Evolutionary conservation across 148 eudicot species (phyloP).

Genomic region (Chenopodium berlandieri): DNA sequence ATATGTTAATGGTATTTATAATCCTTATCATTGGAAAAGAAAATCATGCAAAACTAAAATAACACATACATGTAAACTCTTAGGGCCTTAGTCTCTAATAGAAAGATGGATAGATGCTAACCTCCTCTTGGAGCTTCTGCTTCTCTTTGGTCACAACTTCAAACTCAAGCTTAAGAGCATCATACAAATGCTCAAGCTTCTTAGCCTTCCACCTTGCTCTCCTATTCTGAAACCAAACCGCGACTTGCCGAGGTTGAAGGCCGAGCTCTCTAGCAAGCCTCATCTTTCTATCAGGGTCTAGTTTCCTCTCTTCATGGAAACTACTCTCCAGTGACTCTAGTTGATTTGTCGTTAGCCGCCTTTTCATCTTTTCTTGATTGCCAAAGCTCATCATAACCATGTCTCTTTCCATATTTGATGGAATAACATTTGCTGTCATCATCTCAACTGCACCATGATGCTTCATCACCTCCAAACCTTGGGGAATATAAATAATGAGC

Average conservation of each 20-base stretch:
- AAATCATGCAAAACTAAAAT: too few species aligned
- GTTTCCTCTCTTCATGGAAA: constrained; percentile 71
- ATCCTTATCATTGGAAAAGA: too few species aligned
- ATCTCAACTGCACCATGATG: constrained; percentile 14
- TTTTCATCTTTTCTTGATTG: constrained; percentile 49
- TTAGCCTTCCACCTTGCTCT: constrained; percentile 81
- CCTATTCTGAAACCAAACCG: constrained; percentile 83
- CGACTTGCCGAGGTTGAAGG: constrained; percentile 68
- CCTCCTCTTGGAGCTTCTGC: constrained; percentile 72
- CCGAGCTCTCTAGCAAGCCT: constrained; percentile 65
- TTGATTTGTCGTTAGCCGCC: constrained; percentile 54
- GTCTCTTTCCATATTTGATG: not conserved
- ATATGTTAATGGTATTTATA: too few species aligned
- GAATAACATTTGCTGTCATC: not conserved
- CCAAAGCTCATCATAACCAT: not conserved
- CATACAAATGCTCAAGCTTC: constrained; percentile 72
- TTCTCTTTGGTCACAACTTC: constrained; percentile 56
- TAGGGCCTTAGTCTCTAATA: too few species aligned
- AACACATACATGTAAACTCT: too few species aligned
- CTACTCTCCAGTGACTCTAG: constrained; percentile 63
- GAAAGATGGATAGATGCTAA: constrained; percentile 7
- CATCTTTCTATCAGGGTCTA: constrained; percentile 72
- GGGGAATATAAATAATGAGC: not conserved
- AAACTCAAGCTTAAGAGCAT: constrained; percentile 56
- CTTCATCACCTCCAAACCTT: constrained; percentile 12